Conservation (phyloP, 2,329 filamentous ascomycete genomes). For the Paecilomyces dactylethromorphus region DNA sequence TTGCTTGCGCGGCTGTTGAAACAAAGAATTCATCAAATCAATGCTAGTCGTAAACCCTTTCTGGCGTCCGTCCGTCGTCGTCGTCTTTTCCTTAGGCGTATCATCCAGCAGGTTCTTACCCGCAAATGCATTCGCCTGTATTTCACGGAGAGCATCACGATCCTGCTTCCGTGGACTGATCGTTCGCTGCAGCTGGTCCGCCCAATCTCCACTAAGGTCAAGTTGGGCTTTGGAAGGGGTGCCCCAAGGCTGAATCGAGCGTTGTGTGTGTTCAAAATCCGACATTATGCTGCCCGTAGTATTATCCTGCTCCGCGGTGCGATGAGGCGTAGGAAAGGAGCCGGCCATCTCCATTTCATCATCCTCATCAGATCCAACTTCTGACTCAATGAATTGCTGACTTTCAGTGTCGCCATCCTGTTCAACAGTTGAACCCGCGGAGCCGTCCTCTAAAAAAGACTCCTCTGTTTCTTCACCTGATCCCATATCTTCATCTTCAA, state of each 20-base stretch:
- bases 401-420: constrained; percentile 52
- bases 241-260: constrained; percentile 21
- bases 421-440: constrained; percentile 69
- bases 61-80: constrained; percentile 22
- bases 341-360: constrained; percentile 79
- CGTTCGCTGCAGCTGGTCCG: constrained; percentile 85
- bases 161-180: constrained; percentile 92
- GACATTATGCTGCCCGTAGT: constrained; percentile 41
- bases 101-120: constrained; percentile 35
- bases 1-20: constrained; percentile 57
- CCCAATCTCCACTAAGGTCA: constrained; percentile 74
- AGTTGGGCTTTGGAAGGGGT: constrained; percentile 51
- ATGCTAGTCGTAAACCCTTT: constrained; percentile 79
- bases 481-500: constrained; percentile 44
- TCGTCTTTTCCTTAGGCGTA: constrained; percentile 19
- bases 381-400: constrained; percentile 57
- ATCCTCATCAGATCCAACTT: constrained; percentile 56
- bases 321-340: constrained; percentile 66
- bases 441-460: constrained; percentile 93
- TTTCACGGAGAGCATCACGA: constrained; percentile 63
- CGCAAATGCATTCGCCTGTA: constrained; percentile 53
- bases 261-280: constrained; percentile 41
- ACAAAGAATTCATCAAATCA: constrained; percentile 92
- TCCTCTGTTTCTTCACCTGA: constrained; percentile 41
- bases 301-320: constrained; percentile 66